phyloP scores from a whole-genome alignment of 2,329 filamentous ascomycete species.

The Fusarium nanum region DNA sequence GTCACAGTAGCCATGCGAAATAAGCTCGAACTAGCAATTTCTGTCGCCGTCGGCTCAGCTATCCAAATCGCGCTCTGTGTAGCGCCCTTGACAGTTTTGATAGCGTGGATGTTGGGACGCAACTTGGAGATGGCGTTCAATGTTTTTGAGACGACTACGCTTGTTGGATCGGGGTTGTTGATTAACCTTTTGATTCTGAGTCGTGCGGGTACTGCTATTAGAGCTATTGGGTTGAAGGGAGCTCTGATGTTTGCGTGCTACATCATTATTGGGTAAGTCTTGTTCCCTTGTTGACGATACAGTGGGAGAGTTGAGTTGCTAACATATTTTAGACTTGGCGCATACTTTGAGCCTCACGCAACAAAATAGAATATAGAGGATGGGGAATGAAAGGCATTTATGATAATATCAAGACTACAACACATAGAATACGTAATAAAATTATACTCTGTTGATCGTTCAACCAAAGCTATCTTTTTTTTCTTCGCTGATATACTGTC shows the following conservation, averaged over 20 bases:
- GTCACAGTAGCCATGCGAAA: constrained; percentile 69
- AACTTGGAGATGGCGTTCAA: constrained; percentile 77
- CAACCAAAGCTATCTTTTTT: constrained; percentile 9
- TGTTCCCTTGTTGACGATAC: too few relatives aligned
- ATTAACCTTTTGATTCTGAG: constrained; percentile 82
- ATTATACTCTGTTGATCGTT: neutral
- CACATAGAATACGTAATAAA: constrained; percentile 10
- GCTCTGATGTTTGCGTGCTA: constrained; percentile 66
- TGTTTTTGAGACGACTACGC: constrained; percentile 78
- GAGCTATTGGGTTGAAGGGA: constrained; percentile 62
- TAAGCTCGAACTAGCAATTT: constrained; percentile 71
- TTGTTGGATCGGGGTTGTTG: constrained; percentile 77
- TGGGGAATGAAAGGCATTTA: neutral
- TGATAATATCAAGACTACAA: constrained; percentile 32
- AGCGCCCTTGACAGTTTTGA: constrained; percentile 68
- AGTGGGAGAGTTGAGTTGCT: too few relatives aligned
- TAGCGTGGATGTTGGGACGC: constrained; percentile 67
- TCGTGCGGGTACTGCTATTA: constrained; percentile 75
- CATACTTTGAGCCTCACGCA: constrained; percentile 31
- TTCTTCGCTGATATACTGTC: too few relatives aligned
- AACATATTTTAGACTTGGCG: constrained; percentile 10
- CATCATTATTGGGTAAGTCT: constrained; percentile 59
- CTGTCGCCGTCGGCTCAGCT: constrained; percentile 68
- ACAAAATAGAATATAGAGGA: constrained; percentile 7
- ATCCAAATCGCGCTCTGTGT: constrained; percentile 73